Evolutionary conservation across 2,329 filamentous ascomycete genomes (phyloP).

Genomic region (Leptographium radiaticola): DNA sequence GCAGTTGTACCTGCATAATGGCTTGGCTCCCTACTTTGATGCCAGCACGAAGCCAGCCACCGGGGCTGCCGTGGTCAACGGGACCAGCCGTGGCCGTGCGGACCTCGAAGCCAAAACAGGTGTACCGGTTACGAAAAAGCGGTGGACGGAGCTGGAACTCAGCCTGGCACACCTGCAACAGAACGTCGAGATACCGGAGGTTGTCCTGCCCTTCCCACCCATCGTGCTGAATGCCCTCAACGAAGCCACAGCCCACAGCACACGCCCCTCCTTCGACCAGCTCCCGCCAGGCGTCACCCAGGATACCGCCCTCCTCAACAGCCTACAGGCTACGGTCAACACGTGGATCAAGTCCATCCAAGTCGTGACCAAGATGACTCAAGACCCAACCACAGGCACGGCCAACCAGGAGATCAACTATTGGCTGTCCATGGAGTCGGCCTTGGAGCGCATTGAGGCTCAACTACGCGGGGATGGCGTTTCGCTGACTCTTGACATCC

Average conservation of each 20-base stretch:
- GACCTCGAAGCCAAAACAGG: constrained; percentile 89
- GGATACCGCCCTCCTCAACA: constrained; percentile 87
- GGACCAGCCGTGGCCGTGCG: constrained; percentile 39
- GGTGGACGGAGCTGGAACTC: constrained; percentile 85
- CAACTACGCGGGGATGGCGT: constrained; percentile 86
- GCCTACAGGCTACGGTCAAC: constrained; percentile 85
- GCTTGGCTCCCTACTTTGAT: constrained; percentile 92
- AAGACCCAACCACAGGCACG: constrained; percentile 62
- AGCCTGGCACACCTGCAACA: constrained; percentile 87
- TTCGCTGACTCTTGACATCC: constrained; percentile 77
- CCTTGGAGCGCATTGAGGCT: constrained; percentile 78
- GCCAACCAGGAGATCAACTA: constrained; percentile 98
- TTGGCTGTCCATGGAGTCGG: constrained; percentile 94
- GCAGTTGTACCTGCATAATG: constrained; percentile 82
- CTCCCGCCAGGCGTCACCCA: constrained; percentile 65
- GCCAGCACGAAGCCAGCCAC: constrained; percentile 72
- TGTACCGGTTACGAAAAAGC: constrained; percentile 94
- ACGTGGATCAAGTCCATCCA: constrained; percentile 99
- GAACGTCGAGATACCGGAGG: constrained; percentile 93
- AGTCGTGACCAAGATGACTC: constrained; percentile 84
- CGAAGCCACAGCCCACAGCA: constrained; percentile 53
- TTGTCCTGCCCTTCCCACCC: constrained; percentile 77
- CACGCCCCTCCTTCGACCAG: constrained; percentile 62
- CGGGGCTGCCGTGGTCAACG: constrained; percentile 40
- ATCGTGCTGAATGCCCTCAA: constrained; percentile 77